Conservation (phyloP, 768 basidiomycete genomes). For the Leccinum incarnatum region DNA sequence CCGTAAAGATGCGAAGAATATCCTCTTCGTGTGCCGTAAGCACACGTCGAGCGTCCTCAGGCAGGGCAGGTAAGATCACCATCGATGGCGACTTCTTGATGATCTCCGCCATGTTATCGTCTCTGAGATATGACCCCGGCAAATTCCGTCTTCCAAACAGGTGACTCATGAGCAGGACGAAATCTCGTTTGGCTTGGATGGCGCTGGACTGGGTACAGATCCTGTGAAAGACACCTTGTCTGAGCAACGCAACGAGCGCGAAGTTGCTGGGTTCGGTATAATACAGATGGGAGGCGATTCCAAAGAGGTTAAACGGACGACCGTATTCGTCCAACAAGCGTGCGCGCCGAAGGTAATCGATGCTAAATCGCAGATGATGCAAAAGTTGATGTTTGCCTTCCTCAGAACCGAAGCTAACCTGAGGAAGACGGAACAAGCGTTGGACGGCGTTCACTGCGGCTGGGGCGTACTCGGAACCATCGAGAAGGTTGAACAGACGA, state of each 20-base stretch:
- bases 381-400: constrained; percentile 55
- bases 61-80: constrained; percentile 53
- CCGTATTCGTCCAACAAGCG: constrained; percentile 53
- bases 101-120: constrained; percentile 34
- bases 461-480: constrained; percentile 53
- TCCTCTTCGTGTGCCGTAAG: constrained; percentile 48
- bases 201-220: constrained; percentile 45
- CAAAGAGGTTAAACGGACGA: constrained; percentile 55
- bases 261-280: constrained; percentile 72
- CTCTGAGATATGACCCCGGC: constrained; percentile 41
- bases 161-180: constrained; percentile 58
- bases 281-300: constrained; percentile 52
- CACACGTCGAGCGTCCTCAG: constrained; percentile 37
- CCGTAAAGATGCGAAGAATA: constrained; percentile 51
- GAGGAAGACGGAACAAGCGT: constrained; percentile 54
- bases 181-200: constrained; percentile 44
- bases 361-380: constrained; percentile 66
- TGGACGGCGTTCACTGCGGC: constrained; percentile 48
- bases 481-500: constrained; percentile 61
- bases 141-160: constrained; percentile 63
- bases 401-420: constrained; percentile 55
- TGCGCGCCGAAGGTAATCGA: constrained; percentile 64
- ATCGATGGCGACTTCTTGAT: constrained; percentile 50
- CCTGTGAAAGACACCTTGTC: constrained; percentile 54
- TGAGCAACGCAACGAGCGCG: constrained; percentile 57